Conservation (phyloP, 1,284 basidiomycete species). For the Cystobasidium pallidum region DNA sequence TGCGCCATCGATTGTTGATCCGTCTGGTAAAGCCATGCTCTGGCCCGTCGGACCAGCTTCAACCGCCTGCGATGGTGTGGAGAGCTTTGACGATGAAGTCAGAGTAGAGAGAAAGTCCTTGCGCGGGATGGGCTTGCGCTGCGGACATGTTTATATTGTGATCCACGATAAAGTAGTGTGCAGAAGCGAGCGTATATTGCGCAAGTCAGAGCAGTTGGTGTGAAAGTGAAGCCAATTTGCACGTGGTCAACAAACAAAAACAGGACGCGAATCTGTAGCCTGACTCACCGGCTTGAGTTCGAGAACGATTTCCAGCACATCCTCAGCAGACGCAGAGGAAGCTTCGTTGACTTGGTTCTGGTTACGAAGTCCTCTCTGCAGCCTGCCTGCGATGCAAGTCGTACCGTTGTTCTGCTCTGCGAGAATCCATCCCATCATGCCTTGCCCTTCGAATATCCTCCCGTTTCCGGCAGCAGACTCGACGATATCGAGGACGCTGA, state of each 20-base stretch:
- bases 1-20: slow-evolving; percentile 11
- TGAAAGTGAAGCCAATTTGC: neutral
- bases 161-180: neutral
- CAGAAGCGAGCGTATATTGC: too few relatives aligned
- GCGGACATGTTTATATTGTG: neutral
- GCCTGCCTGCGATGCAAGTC: slow-evolving; percentile 9
- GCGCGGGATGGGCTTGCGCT: slow-evolving; percentile 26
- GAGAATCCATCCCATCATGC: slow-evolving; percentile 40
- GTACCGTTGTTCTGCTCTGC: slow-evolving; percentile 8
- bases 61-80: neutral
- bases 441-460: slow-evolving; percentile 30
- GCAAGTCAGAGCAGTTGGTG: too few relatives aligned
- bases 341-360: neutral
- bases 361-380: neutral
- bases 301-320: slow-evolving; percentile 29
- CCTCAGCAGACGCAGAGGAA: neutral
- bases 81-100: neutral
- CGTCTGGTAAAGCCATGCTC: slow-evolving; percentile 6
- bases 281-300: slow-evolving; percentile 39
- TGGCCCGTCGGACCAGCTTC: slow-evolving; percentile 4
- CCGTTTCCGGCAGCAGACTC: slow-evolving; percentile 27
- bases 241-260: slow-evolving; percentile 25
- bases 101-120: slow-evolving; percentile 17
- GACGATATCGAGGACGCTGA: slow-evolving; percentile 37
- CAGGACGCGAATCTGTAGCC: neutral